These are phyloP conservation scores for Penicillium longicatenatum DNA, from an alignment of 495 filamentous ascomycete species.

Conservation along the genomic window DNA sequence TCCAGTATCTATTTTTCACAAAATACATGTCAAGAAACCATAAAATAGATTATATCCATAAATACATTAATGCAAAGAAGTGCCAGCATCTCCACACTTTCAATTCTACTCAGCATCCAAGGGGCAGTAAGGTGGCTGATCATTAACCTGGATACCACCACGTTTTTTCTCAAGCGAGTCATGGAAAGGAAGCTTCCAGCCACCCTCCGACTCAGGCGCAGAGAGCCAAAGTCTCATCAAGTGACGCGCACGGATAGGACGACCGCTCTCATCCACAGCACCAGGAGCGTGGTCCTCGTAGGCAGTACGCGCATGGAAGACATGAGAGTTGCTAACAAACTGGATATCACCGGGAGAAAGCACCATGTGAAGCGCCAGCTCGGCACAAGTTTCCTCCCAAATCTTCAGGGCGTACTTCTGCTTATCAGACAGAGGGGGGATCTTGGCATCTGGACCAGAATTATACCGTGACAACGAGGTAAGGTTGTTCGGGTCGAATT, in stretches of 20 bases:
- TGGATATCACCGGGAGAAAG: conserved; percentile 74
- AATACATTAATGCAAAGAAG: not conserved
- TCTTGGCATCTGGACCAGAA: conserved; percentile 44
- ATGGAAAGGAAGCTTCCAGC: conserved; percentile 75
- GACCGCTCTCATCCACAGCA: conserved; percentile 30
- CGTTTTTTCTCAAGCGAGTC: conserved; percentile 75
- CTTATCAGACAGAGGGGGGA: conserved; percentile 62
- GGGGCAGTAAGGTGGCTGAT: conserved; percentile 61
- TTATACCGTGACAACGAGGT: conserved; percentile 63
- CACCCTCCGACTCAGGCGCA: conserved; percentile 73
- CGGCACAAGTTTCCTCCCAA: conserved; percentile 62
- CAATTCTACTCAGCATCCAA: conserved; percentile 62
- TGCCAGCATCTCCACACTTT: not conserved
- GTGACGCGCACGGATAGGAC: conserved; percentile 60
- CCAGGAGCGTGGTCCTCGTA: conserved; percentile 61
- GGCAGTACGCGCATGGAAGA: conserved; percentile 65
- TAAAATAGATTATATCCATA: not conserved
- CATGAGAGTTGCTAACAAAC: conserved; percentile 64
- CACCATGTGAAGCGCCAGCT: conserved; percentile 70
- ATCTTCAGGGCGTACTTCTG: conserved; percentile 61
- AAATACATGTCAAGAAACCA: too few species aligned
- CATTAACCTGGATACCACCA: conserved; percentile 79
- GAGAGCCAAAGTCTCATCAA: conserved; percentile 79
- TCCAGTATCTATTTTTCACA: too few species aligned
- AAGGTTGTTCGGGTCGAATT: conserved; percentile 69